Percentiles rank a stretch among this genome's conserved stretches.
Evolutionary conservation across 441 rosid genomes (phyloP).

Genomic region (Dalechampia spathulata): DNA sequence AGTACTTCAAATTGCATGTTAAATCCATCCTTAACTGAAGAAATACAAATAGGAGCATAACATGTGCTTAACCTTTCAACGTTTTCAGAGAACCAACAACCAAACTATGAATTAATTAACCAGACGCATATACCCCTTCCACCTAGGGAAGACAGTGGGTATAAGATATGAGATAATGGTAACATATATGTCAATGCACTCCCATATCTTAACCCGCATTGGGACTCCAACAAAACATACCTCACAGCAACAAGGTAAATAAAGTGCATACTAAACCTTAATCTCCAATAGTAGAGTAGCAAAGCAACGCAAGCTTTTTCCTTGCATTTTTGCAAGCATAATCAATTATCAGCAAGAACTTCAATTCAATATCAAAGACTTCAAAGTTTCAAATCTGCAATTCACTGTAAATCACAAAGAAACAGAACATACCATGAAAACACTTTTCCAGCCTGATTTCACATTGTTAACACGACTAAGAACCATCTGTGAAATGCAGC

Average conservation of each 20-base stretch:
- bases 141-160: neutral
- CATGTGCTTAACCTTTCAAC: neutral
- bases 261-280: neutral
- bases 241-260: too few species aligned
- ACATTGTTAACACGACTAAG: constrained; percentile 91
- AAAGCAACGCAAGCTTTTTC: neutral
- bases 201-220: neutral
- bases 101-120: neutral
- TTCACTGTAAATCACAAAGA: neutral
- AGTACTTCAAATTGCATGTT: neutral
- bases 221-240: neutral
- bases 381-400: neutral
- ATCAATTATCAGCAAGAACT: too few species aligned
- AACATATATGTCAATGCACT: neutral
- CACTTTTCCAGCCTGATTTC: constrained; percentile 99
- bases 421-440: constrained; percentile 65
- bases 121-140: neutral
- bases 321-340: neutral
- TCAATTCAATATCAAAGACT: neutral
- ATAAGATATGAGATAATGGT: neutral
- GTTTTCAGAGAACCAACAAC: neutral
- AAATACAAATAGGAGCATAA: neutral
- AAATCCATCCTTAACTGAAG: constrained; percentile 2
- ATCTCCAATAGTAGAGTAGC: neutral
- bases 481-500: constrained; percentile 99